A percentile compares a stretch with the other conserved stretches of the same genome.
Conservation (phyloP, 305 asterid genomes). For the Stenogyne calaminthoides region DNA sequence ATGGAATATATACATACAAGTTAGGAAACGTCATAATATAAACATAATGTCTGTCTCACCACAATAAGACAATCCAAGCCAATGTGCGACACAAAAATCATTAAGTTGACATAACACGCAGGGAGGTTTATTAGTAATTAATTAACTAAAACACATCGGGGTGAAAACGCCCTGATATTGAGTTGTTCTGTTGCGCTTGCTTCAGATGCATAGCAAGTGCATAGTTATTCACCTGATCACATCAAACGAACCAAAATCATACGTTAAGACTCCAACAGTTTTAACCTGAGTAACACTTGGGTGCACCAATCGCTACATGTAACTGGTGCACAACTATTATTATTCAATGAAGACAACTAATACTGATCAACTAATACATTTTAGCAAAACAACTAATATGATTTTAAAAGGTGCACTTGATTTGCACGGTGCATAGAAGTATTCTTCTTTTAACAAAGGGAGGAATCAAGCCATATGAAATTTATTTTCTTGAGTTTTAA, state of each 20-base stretch:
- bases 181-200: conserved; percentile 73
- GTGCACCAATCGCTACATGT: no score
- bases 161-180: conserved; percentile 64
- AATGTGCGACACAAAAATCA: not conserved
- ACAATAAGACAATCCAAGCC: not conserved
- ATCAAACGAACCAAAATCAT: not conserved
- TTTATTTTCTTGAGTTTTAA: not conserved
- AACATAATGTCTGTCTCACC: not conserved
- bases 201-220: conserved; percentile 80
- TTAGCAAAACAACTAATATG: no score
- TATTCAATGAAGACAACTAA: no score
- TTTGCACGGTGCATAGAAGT: no score
- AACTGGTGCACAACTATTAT: no score
- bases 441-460: not conserved
- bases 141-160: conserved; percentile 65
- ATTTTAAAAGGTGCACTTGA: no score
- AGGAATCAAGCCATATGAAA: not conserved
- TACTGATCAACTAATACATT: no score
- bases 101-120: no score
- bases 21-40: not conserved
- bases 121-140: not conserved
- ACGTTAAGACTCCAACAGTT: not conserved
- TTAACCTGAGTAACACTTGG: no score
- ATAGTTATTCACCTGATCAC: conserved; percentile 64
- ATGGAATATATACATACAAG: not conserved